A percentile compares a stretch with the other conserved stretches of the same genome.
These are phyloP conservation scores for Hyphopichia khmerensis DNA, from an alignment of 1,139 yeast genomes.

Conservation along the genomic window DNA sequence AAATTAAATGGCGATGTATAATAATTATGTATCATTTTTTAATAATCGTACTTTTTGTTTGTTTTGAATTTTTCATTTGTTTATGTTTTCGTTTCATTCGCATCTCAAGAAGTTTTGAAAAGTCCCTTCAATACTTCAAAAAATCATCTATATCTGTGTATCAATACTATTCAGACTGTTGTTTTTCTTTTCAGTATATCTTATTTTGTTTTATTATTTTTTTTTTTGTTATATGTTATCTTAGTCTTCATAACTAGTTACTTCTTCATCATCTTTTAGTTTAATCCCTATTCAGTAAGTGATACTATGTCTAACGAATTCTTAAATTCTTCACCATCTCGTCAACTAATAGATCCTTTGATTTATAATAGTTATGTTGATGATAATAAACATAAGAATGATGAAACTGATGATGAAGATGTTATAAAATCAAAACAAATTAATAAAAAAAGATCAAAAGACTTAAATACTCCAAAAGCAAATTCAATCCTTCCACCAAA, in stretches of 20 bases:
- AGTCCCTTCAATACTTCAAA: background rate
- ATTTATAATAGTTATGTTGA: conserved; percentile 16
- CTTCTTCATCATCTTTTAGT: background rate
- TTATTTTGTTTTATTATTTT: no score
- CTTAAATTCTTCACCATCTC: conserved; percentile 37
- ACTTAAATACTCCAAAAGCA: conserved; percentile 1
- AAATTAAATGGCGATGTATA: no score
- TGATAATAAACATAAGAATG: conserved; percentile 10
- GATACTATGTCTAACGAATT: conserved; percentile 30
- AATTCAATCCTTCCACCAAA: conserved; percentile 21
- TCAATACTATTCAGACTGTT: no score
- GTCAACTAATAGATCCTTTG: conserved; percentile 25
- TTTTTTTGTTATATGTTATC: no score
- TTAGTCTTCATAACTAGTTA: no score
- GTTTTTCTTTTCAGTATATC: no score
- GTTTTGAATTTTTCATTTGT: background rate
- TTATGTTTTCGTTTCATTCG: background rate
- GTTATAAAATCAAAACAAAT: background rate
- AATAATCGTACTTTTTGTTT: no score
- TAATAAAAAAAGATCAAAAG: conserved; percentile 6
- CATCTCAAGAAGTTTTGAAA: background rate
- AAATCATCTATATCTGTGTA: no score
- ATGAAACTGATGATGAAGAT: background rate
- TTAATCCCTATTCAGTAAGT: background rate
- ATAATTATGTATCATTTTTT: no score